Conservation (phyloP, 768 basidiomycete genomes). For the Lenzites betulinus region DNA sequence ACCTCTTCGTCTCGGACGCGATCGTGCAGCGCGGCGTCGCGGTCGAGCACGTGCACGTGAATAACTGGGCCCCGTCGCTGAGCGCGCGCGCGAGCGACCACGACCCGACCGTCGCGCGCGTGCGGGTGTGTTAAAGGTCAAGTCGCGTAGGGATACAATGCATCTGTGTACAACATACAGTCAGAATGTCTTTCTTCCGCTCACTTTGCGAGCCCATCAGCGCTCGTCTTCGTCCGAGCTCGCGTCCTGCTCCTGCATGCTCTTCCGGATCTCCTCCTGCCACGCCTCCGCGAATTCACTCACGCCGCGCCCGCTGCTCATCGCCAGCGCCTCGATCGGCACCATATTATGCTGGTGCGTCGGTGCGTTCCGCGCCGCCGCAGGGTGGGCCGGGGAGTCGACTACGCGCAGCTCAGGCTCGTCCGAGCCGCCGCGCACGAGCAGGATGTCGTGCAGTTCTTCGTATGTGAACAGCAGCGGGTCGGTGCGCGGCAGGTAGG, state of each 20-base stretch:
- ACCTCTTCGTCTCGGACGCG: constrained; percentile 48
- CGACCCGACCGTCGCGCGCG: constrained; percentile 55
- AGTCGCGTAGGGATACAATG: too few relatives aligned
- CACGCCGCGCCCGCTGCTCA: constrained; percentile 74
- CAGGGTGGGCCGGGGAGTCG: constrained; percentile 73
- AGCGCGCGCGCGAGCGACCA: constrained; percentile 53
- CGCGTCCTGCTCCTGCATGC: constrained; percentile 13
- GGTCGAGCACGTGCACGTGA: constrained; percentile 61
- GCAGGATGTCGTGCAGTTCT: constrained; percentile 55
- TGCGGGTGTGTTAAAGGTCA: constrained; percentile 44
- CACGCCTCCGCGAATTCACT: constrained; percentile 71
- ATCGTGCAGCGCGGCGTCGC: constrained; percentile 42
- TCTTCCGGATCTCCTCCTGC: constrained; percentile 52
- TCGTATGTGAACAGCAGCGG: constrained; percentile 83
- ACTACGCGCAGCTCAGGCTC: constrained; percentile 60
- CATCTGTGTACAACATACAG: neutral
- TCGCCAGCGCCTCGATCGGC: constrained; percentile 81
- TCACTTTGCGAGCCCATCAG: neutral
- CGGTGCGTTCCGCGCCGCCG: constrained; percentile 67
- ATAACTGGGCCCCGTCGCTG: constrained; percentile 51
- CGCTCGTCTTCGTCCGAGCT: neutral
- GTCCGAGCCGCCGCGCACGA: constrained; percentile 23
- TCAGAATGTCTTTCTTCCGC: too few relatives aligned
- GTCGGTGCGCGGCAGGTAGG: constrained; percentile 86
- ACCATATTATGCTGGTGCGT: constrained; percentile 86